Conservation (phyloP, 768 basidiomycete genomes). For the Tulasnella calospora region DNA sequence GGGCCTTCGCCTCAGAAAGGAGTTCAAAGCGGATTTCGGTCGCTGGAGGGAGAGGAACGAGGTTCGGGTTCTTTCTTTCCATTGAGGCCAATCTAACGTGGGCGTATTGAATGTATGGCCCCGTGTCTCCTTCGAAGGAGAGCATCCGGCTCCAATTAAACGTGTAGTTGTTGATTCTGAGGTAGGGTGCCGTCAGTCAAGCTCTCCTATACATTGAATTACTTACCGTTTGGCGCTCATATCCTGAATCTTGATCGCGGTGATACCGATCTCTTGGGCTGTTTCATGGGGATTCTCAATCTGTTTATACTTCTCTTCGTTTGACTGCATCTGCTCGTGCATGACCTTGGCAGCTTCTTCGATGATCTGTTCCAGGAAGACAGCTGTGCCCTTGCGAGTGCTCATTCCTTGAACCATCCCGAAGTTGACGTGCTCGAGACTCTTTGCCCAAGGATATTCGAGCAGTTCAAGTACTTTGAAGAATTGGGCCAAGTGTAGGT, state of each 20-base stretch:
- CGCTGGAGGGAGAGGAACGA: slow-evolving; percentile 67
- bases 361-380: slow-evolving; percentile 91
- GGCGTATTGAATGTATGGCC: slow-evolving; percentile 93
- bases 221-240: slow-evolving; percentile 87
- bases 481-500: slow-evolving; percentile 82
- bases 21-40: slow-evolving; percentile 61
- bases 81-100: slow-evolving; percentile 90
- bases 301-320: slow-evolving; percentile 84
- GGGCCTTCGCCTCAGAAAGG: slow-evolving; percentile 67
- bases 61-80: slow-evolving; percentile 83
- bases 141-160: slow-evolving; percentile 94
- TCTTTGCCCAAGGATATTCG: slow-evolving; percentile 80
- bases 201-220: slow-evolving; percentile 12
- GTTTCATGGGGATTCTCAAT: slow-evolving; percentile 82
- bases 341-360: slow-evolving; percentile 79
- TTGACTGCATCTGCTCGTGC: slow-evolving; percentile 95
- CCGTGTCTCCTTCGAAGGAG: slow-evolving; percentile 93
- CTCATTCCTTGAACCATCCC: slow-evolving; percentile 94
- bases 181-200: slow-evolving; percentile 5
- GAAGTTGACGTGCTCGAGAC: slow-evolving; percentile 83
- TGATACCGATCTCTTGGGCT: slow-evolving; percentile 81
- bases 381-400: slow-evolving; percentile 86
- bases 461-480: slow-evolving; percentile 91
- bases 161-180: slow-evolving; percentile 89
- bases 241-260: slow-evolving; percentile 96